Conservation (phyloP, 1,139 yeast genomes). For the Protomyces arabidopsidicola region DNA sequence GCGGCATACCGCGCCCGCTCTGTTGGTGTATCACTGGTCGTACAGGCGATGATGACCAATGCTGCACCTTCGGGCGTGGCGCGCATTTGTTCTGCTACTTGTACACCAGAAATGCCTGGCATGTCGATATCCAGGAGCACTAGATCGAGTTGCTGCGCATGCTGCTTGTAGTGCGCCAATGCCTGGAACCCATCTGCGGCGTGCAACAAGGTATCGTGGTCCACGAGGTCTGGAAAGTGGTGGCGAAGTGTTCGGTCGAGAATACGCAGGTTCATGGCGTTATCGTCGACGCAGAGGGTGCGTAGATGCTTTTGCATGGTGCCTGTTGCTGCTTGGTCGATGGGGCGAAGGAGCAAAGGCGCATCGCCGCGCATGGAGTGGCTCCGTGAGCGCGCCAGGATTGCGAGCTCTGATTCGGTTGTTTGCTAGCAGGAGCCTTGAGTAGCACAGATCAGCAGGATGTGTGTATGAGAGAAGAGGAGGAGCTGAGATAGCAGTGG, state of each 20-base stretch:
- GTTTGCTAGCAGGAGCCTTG: too few species aligned
- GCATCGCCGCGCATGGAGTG: not conserved
- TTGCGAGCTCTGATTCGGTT: too few species aligned
- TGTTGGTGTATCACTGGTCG: constrained; percentile 13
- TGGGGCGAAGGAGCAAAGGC: not conserved
- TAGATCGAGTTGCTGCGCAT: constrained; percentile 3
- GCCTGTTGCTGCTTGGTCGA: not conserved
- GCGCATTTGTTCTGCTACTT: constrained; percentile 14
- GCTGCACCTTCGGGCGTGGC: not conserved
- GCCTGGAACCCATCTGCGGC: constrained; percentile 15
- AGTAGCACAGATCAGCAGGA: too few species aligned
- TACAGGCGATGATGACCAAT: constrained; percentile 18
- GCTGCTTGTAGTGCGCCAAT: constrained; percentile 1
- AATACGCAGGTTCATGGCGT: constrained; percentile 14
- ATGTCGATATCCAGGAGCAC: constrained; percentile 25
- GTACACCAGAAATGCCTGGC: constrained; percentile 22
- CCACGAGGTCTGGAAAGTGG: constrained; percentile 15
- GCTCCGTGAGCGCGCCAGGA: constrained; percentile 1
- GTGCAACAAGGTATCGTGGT: not conserved
- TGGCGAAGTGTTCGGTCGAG: constrained; percentile 17
- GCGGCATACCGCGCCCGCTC: constrained; percentile 1
- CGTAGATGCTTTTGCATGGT: not conserved
- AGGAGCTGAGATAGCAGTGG: too few species aligned
- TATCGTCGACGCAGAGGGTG: constrained; percentile 22
- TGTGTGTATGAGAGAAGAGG: too few species aligned